These are phyloP conservation scores for Helotiales sp. DNA, from an alignment of 2,329 filamentous ascomycete genomes.

Conservation along the genomic window DNA sequence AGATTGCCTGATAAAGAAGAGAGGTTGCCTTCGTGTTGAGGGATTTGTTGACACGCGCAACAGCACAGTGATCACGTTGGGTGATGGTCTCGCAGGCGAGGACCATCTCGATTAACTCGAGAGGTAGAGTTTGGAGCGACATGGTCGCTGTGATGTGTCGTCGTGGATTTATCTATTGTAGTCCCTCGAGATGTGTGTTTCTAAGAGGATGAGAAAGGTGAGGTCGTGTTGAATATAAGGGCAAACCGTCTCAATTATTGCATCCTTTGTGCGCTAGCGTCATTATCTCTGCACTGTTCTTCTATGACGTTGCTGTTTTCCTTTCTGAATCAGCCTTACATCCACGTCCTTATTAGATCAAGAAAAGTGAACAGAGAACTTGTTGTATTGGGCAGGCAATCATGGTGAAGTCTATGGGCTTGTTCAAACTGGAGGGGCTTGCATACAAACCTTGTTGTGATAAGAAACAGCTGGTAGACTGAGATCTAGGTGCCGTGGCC, in stretches of 20 bases:
- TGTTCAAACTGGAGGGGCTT: too few species aligned
- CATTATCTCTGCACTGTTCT: background rate
- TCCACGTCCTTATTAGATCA: too few species aligned
- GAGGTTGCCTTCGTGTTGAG: background rate
- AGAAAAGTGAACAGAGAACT: too few species aligned
- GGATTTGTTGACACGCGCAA: background rate
- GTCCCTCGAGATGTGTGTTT: background rate
- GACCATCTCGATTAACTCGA: background rate
- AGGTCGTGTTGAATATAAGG: background rate
- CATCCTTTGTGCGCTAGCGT: background rate
- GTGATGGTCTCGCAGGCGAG: background rate
- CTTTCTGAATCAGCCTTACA: too few species aligned
- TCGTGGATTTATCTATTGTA: background rate
- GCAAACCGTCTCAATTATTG: background rate
- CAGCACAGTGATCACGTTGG: background rate
- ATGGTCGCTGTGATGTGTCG: background rate
- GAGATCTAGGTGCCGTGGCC: too few species aligned
- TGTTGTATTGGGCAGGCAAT: too few species aligned
- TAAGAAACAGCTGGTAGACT: too few species aligned
- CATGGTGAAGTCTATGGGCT: too few species aligned
- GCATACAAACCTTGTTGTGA: too few species aligned
- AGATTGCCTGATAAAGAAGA: background rate
- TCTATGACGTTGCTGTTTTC: too few species aligned
- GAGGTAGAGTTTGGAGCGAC: background rate
- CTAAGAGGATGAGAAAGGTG: background rate